These are phyloP conservation scores for Fraxinus cuspidata DNA, from an alignment of 257 asterid genomes.

Conservation along the genomic window DNA sequence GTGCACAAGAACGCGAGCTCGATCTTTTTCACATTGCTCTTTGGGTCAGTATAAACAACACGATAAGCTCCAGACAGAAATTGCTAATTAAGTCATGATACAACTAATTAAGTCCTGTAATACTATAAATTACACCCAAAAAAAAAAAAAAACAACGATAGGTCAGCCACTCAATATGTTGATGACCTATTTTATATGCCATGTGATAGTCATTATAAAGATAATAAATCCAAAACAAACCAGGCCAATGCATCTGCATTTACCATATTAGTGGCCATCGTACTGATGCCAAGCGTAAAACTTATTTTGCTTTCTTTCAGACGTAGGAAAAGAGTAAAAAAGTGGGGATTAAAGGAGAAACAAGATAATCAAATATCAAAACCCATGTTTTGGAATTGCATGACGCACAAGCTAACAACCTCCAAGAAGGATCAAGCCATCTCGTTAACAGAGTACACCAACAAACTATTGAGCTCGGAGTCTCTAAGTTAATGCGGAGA, in stretches of 20 bases:
- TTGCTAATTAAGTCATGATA: not conserved
- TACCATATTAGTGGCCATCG: too few species aligned
- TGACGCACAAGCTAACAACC: not conserved
- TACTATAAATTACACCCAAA: not conserved
- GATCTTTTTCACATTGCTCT: conserved; percentile 84
- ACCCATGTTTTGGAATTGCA: not conserved
- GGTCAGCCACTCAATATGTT: not conserved
- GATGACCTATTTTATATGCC: not conserved
- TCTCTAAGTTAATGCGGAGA: not conserved
- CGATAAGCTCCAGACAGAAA: not conserved
- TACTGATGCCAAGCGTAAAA: not conserved
- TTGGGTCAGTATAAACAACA: conserved; percentile 28
- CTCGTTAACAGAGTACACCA: not conserved
- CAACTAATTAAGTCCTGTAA: not conserved
- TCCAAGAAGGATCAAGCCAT: not conserved
- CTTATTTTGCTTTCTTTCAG: not conserved
- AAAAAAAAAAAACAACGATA: not conserved
- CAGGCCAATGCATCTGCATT: not conserved
- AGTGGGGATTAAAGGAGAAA: not conserved
- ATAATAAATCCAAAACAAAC: not conserved
- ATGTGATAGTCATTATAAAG: not conserved
- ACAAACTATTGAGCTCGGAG: not conserved
- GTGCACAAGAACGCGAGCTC: conserved; percentile 91
- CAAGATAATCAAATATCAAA: not conserved
- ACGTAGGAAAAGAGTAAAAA: not conserved